Evolutionary conservation across 2,329 filamentous ascomycete genomes (phyloP).

Genomic region (Fusarium udum): DNA sequence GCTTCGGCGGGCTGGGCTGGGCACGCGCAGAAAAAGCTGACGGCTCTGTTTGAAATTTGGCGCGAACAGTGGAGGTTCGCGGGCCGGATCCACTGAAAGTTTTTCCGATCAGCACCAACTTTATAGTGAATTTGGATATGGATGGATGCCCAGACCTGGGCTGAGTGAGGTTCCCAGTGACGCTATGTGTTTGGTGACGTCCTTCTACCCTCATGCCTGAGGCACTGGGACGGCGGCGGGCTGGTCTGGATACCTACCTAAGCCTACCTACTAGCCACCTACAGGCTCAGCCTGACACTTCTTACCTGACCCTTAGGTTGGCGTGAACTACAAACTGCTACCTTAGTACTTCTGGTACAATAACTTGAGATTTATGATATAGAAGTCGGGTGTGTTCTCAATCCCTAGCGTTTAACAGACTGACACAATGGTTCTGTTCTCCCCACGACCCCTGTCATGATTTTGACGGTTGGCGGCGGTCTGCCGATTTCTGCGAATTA

Average conservation of each 20-base stretch:
- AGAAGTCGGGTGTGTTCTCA: neutral
- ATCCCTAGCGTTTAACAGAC: neutral
- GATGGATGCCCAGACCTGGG: neutral
- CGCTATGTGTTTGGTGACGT: slow-evolving; percentile 11
- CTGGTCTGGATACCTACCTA: neutral
- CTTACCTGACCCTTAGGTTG: neutral
- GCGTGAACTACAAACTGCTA: neutral
- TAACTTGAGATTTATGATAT: neutral
- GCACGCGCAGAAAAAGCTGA: slow-evolving; percentile 49
- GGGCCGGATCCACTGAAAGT: slow-evolving; percentile 43
- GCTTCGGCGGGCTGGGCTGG: slow-evolving; percentile 45
- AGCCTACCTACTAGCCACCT: neutral
- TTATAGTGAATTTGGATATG: slow-evolving; percentile 10
- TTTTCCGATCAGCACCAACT: slow-evolving; percentile 40
- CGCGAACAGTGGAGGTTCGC: slow-evolving; percentile 33
- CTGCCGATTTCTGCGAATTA: slow-evolving; percentile 41
- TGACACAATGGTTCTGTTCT: slow-evolving; percentile 1
- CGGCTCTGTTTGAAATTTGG: slow-evolving; percentile 45
- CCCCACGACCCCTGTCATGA: slow-evolving; percentile 27
- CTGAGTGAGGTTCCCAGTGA: neutral
- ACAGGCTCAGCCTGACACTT: neutral
- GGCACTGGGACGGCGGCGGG: slow-evolving; percentile 14
- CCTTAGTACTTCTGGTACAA: neutral
- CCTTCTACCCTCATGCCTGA: slow-evolving; percentile 9
- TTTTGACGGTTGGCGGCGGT: slow-evolving; percentile 21